Percentiles rank a stretch among this genome's conserved stretches.
Conservation (phyloP, 2,329 filamentous ascomycete genomes). For the Zopfia rhizophila region DNA sequence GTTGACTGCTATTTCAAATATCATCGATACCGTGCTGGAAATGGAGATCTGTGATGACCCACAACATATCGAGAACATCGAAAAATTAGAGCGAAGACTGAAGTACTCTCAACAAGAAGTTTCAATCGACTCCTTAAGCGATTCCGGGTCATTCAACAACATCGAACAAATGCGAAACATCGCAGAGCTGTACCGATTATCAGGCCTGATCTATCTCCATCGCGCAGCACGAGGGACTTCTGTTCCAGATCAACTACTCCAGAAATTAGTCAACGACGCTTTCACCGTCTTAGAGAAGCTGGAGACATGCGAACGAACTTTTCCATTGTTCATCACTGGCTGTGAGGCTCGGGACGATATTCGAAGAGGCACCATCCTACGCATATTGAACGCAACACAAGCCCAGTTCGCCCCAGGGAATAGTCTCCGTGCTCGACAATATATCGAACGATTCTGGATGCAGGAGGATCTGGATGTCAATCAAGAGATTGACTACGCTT, state of each 20-base stretch:
- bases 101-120: conserved; percentile 20
- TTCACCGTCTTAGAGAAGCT: conserved; percentile 25
- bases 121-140: conserved; percentile 2
- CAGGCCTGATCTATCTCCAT: conserved; percentile 26
- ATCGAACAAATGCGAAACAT: conserved; percentile 3
- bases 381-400: conserved; percentile 11
- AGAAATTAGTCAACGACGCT: conserved; percentile 9
- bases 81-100: conserved; percentile 23
- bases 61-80: conserved; percentile 7
- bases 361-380: conserved; percentile 25
- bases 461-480: conserved; percentile 26
- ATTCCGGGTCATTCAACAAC: neutral
- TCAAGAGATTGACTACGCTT: conserved; percentile 18
- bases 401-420: conserved; percentile 1
- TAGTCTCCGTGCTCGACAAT: conserved; percentile 11
- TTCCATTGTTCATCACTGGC: conserved; percentile 39
- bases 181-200: conserved; percentile 23
- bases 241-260: conserved; percentile 1
- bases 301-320: conserved; percentile 32
- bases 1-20: conserved; percentile 11
- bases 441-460: conserved; percentile 28
- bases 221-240: conserved; percentile 10
- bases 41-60: conserved; percentile 5
- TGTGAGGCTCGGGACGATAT: conserved; percentile 40
- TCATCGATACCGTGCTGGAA: conserved; percentile 10